Percentiles rank a stretch among this genome's conserved stretches.
These are phyloP conservation scores for Yamadazyma conglobata DNA, from an alignment of 1,139 yeast genomes.

Conservation along the genomic window DNA sequence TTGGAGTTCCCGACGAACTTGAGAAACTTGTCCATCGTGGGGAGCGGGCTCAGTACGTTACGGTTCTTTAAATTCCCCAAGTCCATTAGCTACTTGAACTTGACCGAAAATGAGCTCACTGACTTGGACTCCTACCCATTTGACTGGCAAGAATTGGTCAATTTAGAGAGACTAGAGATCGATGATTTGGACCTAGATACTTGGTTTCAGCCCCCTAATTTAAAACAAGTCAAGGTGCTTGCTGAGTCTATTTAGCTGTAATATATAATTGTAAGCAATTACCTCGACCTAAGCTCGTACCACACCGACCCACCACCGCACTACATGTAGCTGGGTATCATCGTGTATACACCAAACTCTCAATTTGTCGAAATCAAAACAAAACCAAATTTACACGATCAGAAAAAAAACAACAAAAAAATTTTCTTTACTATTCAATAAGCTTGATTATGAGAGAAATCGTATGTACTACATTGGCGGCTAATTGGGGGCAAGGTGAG, in stretches of 20 bases:
- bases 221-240: too few species aligned
- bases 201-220: constrained; percentile 8
- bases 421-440: constrained; percentile 2
- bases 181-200: constrained; percentile 2
- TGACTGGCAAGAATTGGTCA: constrained; percentile 23
- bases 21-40: constrained; percentile 9
- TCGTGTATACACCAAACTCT: constrained; percentile 1
- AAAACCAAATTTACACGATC: constrained; percentile 15
- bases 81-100: constrained; percentile 19
- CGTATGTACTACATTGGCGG: constrained; percentile 31
- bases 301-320: too few species aligned
- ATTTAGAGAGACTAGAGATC: constrained; percentile 12
- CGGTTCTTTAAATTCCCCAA: constrained; percentile 24
- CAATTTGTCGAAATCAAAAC: constrained; percentile 17
- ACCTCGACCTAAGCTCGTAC: too few species aligned
- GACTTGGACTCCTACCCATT: constrained; percentile 16
- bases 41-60: constrained; percentile 21
- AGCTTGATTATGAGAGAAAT: constrained; percentile 52
- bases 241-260: too few species aligned
- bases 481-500: too few species aligned
- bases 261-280: neutral
- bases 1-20: constrained; percentile 22
- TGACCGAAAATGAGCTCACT: constrained; percentile 22
- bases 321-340: too few species aligned
- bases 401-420: constrained; percentile 9